A percentile compares a stretch with the other conserved stretches of the same genome.
These are phyloP conservation scores for Tausonia pullulans DNA, from an alignment of 1,284 basidiomycete species.

Conservation along the genomic window DNA sequence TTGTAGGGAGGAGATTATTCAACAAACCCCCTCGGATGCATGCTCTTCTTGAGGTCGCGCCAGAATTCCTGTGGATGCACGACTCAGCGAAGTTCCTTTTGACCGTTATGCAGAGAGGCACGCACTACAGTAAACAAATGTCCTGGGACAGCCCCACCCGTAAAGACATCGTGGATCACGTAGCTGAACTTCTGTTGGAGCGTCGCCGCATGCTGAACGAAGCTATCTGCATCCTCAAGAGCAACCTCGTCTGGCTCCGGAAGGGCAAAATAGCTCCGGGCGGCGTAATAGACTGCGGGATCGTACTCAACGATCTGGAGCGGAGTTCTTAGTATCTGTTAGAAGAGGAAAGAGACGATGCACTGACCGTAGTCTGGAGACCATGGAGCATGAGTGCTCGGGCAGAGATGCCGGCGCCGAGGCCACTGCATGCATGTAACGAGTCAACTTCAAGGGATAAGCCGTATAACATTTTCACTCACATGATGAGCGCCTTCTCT, in stretches of 20 bases:
- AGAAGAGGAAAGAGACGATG: background rate
- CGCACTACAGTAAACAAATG: constrained; percentile 55
- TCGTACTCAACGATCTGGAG: constrained; percentile 63
- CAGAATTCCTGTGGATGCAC: constrained; percentile 50
- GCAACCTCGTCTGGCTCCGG: constrained; percentile 49
- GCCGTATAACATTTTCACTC: constrained; percentile 22
- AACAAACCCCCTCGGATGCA: constrained; percentile 61
- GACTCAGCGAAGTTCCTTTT: background rate
- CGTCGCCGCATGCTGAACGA: constrained; percentile 39
- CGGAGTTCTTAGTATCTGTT: background rate
- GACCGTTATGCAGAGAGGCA: background rate
- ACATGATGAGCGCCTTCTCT: constrained; percentile 61
- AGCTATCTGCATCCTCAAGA: constrained; percentile 61
- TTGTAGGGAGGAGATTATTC: background rate
- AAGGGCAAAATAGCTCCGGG: constrained; percentile 62
- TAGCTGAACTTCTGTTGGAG: constrained; percentile 47
- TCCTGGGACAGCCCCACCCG: constrained; percentile 70
- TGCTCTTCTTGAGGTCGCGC: constrained; percentile 50
- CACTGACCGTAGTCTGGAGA: constrained; percentile 45
- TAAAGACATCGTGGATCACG: constrained; percentile 82
- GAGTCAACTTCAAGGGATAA: too few relatives aligned
- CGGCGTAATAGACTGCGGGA: constrained; percentile 71
- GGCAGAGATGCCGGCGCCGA: constrained; percentile 71
- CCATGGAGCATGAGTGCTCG: constrained; percentile 57
- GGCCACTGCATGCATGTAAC: constrained; percentile 45